phyloP scores from a whole-genome alignment of 257 asterid genomes.

The Hygrophila difformis region DNA sequence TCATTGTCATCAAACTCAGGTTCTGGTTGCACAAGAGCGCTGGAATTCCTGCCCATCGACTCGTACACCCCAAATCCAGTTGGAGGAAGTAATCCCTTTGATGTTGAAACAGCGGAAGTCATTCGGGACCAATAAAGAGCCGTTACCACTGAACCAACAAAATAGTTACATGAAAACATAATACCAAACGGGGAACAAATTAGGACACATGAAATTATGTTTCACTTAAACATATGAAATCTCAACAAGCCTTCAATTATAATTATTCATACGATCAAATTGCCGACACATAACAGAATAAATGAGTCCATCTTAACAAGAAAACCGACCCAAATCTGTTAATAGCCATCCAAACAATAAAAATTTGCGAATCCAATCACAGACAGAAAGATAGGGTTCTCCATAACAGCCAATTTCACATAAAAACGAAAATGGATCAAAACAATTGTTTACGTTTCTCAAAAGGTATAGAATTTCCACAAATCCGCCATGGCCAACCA shows the following conservation, averaged over 20 bases:
- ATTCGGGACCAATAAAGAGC: constrained; percentile 35
- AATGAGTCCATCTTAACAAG: too few relatives aligned
- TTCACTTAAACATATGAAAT: constrained; percentile 7
- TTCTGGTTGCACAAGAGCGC: constrained; percentile 37
- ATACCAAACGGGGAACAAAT: constrained; percentile 1
- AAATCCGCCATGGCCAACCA: constrained; percentile 15
- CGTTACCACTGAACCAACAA: constrained; percentile 34
- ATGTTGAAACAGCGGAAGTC: constrained; percentile 54
- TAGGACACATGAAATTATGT: constrained; percentile 5
- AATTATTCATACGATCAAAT: too few relatives aligned
- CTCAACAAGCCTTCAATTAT: constrained; percentile 2
- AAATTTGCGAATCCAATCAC: too few relatives aligned
- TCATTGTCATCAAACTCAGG: constrained; percentile 38
- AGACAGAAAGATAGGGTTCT: constrained; percentile 5
- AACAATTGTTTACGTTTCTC: constrained; percentile 21
- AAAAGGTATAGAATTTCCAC: constrained; percentile 9
- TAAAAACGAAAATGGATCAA: constrained; percentile 1
- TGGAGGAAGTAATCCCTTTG: constrained; percentile 38
- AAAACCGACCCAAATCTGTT: too few relatives aligned
- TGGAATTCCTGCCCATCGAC: constrained; percentile 34
- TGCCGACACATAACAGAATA: too few relatives aligned
- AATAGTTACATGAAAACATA: constrained; percentile 1
- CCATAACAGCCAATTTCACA: not conserved
- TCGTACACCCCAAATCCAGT: constrained; percentile 39
- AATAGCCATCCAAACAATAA: too few relatives aligned